Percentiles rank a stretch among this genome's conserved stretches.
Conservation (phyloP, 2,329 filamentous ascomycete species). For the Magnaporthales sp. region DNA sequence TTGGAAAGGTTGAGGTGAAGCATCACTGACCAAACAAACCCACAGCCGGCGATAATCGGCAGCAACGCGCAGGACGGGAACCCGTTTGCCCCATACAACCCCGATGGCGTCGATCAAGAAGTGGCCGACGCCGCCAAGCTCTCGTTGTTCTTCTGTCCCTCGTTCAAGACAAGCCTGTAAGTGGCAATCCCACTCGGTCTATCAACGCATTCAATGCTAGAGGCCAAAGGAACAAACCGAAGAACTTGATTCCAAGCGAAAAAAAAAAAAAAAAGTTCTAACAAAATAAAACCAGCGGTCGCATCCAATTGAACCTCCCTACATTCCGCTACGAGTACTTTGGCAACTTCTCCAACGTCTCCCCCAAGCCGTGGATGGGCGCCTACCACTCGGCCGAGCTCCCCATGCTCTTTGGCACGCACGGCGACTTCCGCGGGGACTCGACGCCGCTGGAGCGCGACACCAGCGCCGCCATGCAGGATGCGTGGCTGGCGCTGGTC, state of each 20-base stretch:
- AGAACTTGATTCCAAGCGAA: background rate
- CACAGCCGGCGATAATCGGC: constrained; percentile 3
- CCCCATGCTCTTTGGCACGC: constrained; percentile 7
- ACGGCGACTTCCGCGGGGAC: background rate
- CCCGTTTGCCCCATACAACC: background rate
- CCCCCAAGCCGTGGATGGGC: background rate
- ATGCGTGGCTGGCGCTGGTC: background rate
- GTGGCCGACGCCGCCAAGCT: background rate
- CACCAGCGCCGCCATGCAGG: constrained; percentile 1
- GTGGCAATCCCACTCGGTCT: too few relatives aligned
- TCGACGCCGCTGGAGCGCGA: constrained; percentile 1
- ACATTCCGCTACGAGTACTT: constrained; percentile 4
- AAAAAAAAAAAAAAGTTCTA: background rate
- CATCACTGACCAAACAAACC: background rate
- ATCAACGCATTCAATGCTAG: background rate
- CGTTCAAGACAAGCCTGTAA: background rate
- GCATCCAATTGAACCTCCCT: background rate
- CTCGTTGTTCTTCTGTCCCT: background rate
- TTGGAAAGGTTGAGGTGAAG: background rate
- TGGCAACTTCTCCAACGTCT: constrained; percentile 5
- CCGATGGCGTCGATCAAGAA: background rate
- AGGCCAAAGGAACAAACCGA: background rate
- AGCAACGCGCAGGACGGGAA: background rate
- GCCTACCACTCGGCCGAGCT: constrained; percentile 8
- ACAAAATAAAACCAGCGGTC: background rate